Conservation (phyloP, 257 asterid species). For the Pogostemon cablin region DNA sequence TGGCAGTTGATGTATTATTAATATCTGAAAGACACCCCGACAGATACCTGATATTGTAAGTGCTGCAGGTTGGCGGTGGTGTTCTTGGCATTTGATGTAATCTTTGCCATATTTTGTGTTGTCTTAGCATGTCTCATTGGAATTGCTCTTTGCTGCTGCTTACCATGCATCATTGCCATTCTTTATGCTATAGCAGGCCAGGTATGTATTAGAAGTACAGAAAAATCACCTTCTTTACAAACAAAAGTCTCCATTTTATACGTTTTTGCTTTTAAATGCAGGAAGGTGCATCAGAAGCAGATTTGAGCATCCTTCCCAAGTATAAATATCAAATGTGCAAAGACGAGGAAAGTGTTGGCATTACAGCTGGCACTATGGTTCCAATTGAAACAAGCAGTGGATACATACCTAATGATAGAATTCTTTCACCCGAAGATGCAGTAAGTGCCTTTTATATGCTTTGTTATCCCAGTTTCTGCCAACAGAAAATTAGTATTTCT, state of each 20-base stretch:
- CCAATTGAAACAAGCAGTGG: constrained; percentile 75
- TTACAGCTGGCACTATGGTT: constrained; percentile 77
- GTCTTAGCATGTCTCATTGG: constrained; percentile 94
- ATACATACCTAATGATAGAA: constrained; percentile 60
- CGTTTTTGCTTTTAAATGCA: constrained; percentile 37
- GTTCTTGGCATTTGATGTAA: constrained; percentile 95
- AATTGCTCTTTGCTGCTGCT: constrained; percentile 94
- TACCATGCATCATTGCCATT: constrained; percentile 96
- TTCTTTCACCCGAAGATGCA: constrained; percentile 87
- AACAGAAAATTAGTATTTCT: neutral
- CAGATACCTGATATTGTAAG: constrained; percentile 39
- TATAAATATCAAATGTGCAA: constrained; percentile 64
- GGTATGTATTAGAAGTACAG: constrained; percentile 43
- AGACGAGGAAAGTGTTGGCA: constrained; percentile 57
- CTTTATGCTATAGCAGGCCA: constrained; percentile 99
- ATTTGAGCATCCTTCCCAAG: constrained; percentile 80
- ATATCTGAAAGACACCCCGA: constrained; percentile 22
- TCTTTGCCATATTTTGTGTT: constrained; percentile 95
- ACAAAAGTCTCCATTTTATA: neutral
- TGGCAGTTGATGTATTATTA: constrained; percentile 8
- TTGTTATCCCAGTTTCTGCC: constrained; percentile 5
- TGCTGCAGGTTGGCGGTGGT: constrained; percentile 94
- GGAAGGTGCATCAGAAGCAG: constrained; percentile 99
- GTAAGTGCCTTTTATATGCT: constrained; percentile 52
- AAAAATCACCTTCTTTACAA: neutral